A percentile compares a stretch with the other conserved stretches of the same genome.
phyloP scores from a whole-genome alignment of 192 early-diverging fungal species.

The Haplosporangium gracile region DNA sequence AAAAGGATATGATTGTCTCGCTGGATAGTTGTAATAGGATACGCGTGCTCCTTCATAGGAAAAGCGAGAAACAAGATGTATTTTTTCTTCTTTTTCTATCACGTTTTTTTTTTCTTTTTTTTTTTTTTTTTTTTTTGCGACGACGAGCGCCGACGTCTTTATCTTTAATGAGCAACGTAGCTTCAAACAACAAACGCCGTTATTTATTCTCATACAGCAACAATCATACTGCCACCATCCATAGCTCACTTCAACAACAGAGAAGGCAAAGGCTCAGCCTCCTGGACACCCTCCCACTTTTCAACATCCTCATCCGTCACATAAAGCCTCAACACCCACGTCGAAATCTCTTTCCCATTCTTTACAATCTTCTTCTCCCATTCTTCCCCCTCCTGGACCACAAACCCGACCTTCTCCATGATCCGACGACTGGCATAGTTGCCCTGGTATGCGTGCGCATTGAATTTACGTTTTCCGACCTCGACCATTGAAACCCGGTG shows the following conservation, averaged over 20 bases:
- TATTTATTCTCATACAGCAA: too few species aligned
- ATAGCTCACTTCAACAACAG: neutral
- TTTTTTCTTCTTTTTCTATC: too few species aligned
- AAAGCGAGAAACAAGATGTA: too few species aligned
- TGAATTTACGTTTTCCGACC: conserved; percentile 25
- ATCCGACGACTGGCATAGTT: conserved; percentile 21
- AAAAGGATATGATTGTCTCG: neutral
- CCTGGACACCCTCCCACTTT: neutral
- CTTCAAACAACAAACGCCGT: too few species aligned
- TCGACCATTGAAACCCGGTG: conserved; percentile 13
- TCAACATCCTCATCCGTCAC: conserved; percentile 20
- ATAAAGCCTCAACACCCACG: conserved; percentile 6
- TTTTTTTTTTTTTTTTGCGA: too few species aligned
- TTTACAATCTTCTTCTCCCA: neutral
- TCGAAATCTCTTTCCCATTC: neutral
- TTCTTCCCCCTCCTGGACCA: neutral
- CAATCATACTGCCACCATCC: neutral
- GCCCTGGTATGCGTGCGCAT: neutral
- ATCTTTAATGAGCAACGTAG: too few species aligned
- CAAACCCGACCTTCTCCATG: conserved; percentile 27
- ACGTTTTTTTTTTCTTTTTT: too few species aligned
- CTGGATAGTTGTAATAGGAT: neutral
- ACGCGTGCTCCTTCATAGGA: too few species aligned
- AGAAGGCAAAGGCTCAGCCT: conserved; percentile 4
- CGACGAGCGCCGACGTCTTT: too few species aligned